These are phyloP conservation scores for Tetragonia tetragonoides DNA, from an alignment of 148 eudicot species.

Conservation along the genomic window DNA sequence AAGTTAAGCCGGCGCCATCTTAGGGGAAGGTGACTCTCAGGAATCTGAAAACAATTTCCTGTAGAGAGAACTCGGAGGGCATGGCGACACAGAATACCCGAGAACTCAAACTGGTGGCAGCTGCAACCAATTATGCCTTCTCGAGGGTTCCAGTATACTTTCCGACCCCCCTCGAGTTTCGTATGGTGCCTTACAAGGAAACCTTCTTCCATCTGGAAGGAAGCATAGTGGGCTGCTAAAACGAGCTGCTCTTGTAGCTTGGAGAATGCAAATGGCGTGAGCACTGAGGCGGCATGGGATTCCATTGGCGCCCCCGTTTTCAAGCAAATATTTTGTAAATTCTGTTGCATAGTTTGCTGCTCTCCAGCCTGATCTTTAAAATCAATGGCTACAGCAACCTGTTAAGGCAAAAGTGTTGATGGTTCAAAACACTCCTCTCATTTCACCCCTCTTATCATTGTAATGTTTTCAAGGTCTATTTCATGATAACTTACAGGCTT, in stretches of 20 bases:
- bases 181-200: conserved; percentile 86
- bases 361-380: conserved; percentile 93
- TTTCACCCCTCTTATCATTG: too few relatives aligned
- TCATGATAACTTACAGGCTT: too few relatives aligned
- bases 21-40: conserved; percentile 80
- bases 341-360: conserved; percentile 93
- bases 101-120: conserved; percentile 81
- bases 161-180: conserved; percentile 81
- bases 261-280: conserved; percentile 88
- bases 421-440: too few relatives aligned
- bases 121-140: conserved; percentile 77
- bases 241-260: conserved; percentile 93
- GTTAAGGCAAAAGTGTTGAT: conserved; percentile 2
- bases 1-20: conserved; percentile 72
- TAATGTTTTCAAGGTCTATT: too few relatives aligned
- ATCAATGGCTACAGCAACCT: conserved; percentile 88
- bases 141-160: conserved; percentile 76
- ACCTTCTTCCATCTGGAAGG: conserved; percentile 69
- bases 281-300: conserved; percentile 80
- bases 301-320: conserved; percentile 98
- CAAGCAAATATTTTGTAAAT: conserved; percentile 81
- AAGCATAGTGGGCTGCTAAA: conserved; percentile 87
- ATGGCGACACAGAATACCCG: conserved; percentile 83
- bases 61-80: conserved; percentile 87
- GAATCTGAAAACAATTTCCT: conserved; percentile 90